Evolutionary conservation across 2,329 filamentous ascomycete genomes (phyloP).

Genomic region (Aspergillus ochraceoroseus): DNA sequence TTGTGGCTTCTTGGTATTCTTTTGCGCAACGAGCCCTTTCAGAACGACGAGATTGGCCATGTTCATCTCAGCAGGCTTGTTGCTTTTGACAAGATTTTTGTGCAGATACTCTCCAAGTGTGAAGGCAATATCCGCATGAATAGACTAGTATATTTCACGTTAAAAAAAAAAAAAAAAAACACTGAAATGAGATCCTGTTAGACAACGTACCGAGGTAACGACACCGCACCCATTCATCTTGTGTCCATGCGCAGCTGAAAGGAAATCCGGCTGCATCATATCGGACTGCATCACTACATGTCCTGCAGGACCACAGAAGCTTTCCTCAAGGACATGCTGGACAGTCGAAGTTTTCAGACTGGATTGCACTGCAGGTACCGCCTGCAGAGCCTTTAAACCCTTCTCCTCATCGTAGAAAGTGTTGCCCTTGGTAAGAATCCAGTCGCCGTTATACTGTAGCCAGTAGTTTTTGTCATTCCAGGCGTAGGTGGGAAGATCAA

Average conservation of each 20-base stretch:
- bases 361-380: neutral
- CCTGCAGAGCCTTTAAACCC: neutral
- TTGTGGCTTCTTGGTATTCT: slow-evolving; percentile 9
- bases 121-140: slow-evolving; percentile 27
- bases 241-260: slow-evolving; percentile 42
- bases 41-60: slow-evolving; percentile 43
- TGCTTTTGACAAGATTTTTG: slow-evolving; percentile 11
- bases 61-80: slow-evolving; percentile 31
- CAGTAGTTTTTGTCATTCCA: slow-evolving; percentile 70
- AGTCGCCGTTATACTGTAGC: slow-evolving; percentile 67
- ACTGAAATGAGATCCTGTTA: neutral
- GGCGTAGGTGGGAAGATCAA: slow-evolving; percentile 61
- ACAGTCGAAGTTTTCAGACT: slow-evolving; percentile 22
- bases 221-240: slow-evolving; percentile 43
- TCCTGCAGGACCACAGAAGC: slow-evolving; percentile 25
- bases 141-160: slow-evolving; percentile 14
- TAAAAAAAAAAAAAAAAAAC: neutral
- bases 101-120: slow-evolving; percentile 26
- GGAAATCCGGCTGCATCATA: slow-evolving; percentile 39
- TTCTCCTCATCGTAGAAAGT: slow-evolving; percentile 7
- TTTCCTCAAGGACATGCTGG: slow-evolving; percentile 31
- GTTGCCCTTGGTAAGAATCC: slow-evolving; percentile 65
- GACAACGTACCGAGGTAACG: slow-evolving; percentile 42
- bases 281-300: slow-evolving; percentile 40
- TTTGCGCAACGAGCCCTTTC: slow-evolving; percentile 52